phyloP scores from a whole-genome alignment of 2,329 filamentous ascomycete species.

The Colletotrichum melonis region DNA sequence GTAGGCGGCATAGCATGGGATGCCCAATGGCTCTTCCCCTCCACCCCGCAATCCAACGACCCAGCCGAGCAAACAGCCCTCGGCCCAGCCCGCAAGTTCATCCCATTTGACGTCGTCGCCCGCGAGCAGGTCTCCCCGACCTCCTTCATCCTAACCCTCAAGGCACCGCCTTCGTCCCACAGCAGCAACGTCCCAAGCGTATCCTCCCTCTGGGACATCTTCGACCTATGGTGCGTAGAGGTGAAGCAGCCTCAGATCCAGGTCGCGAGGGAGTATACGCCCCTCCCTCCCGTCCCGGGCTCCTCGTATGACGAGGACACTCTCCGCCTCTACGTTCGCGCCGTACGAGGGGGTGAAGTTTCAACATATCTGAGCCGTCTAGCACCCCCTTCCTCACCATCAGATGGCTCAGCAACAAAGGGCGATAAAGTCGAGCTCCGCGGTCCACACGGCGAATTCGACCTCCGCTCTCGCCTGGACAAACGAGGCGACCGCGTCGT shows the following conservation, averaged over 20 bases:
- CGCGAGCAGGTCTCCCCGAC: slow-evolving; percentile 74
- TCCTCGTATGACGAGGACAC: slow-evolving; percentile 48
- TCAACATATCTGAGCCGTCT: slow-evolving; percentile 82
- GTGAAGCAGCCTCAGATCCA: slow-evolving; percentile 95
- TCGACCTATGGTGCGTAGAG: slow-evolving; percentile 87
- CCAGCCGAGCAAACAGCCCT: slow-evolving; percentile 47
- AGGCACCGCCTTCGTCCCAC: slow-evolving; percentile 46
- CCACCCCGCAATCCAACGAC: slow-evolving; percentile 6
- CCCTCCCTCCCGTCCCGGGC: slow-evolving; percentile 69
- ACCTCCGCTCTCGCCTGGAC: slow-evolving; percentile 52
- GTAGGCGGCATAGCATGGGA: slow-evolving; percentile 27
- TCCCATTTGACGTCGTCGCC: slow-evolving; percentile 71
- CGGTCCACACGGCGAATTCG: slow-evolving; percentile 80
- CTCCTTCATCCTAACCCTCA: slow-evolving; percentile 75
- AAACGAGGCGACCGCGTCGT: slow-evolving; percentile 64
- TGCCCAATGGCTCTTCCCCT: slow-evolving; percentile 33
- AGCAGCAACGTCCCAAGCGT: slow-evolving; percentile 41
- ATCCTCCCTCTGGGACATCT: slow-evolving; percentile 47
- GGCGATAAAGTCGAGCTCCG: slow-evolving; percentile 79
- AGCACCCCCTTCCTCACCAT: slow-evolving; percentile 37
- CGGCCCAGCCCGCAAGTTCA: slow-evolving; percentile 68
- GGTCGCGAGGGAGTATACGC: slow-evolving; percentile 92
- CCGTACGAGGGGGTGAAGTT: slow-evolving; percentile 84
- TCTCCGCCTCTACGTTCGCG: slow-evolving; percentile 82
- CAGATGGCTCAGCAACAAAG: slow-evolving; percentile 40